Percentiles rank a stretch among this genome's conserved stretches.
Conservation (phyloP, 108 stramenopile species). For the Nannochloropsis oceanica region DNA sequence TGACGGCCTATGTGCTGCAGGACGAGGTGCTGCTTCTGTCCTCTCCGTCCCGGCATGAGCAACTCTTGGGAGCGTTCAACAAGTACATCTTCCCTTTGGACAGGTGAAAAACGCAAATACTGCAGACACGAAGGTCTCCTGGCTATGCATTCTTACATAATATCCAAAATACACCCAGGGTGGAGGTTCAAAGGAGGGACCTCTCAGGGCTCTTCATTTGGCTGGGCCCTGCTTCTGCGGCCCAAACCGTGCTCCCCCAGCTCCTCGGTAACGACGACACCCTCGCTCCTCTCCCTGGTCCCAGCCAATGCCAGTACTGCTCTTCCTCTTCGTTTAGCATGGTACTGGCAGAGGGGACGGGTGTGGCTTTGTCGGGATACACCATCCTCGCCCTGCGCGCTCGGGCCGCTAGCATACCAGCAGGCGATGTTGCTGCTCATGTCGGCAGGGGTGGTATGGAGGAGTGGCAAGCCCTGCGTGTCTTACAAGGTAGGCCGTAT, state of each 20-base stretch:
- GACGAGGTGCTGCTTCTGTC: slow-evolving; percentile 15
- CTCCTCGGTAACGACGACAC: neutral
- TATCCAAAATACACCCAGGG: neutral
- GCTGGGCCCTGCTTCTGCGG: neutral
- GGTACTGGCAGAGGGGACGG: neutral
- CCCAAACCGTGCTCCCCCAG: neutral
- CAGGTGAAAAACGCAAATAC: neutral
- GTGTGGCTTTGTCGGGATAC: neutral
- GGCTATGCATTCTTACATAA: no score
- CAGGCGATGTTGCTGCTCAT: neutral
- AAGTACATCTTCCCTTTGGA: slow-evolving; percentile 27
- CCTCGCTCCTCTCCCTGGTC: neutral
- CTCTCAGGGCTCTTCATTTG: neutral
- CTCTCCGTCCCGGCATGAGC: slow-evolving; percentile 15
- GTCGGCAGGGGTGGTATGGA: neutral
- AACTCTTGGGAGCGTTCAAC: slow-evolving; percentile 1
- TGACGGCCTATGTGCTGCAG: slow-evolving; percentile 3
- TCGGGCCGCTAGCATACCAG: neutral
- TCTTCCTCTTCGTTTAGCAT: neutral
- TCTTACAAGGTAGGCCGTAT: slow-evolving; percentile 18
- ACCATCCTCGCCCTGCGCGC: neutral
- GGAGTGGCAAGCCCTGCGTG: slow-evolving; percentile 6
- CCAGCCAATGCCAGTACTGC: neutral
- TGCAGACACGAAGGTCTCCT: no score
- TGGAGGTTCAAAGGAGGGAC: neutral